A percentile compares a stretch with the other conserved stretches of the same genome.
Conservation (phyloP, 2,329 filamentous ascomycete genomes). For the Curvularia eragrostidis region DNA sequence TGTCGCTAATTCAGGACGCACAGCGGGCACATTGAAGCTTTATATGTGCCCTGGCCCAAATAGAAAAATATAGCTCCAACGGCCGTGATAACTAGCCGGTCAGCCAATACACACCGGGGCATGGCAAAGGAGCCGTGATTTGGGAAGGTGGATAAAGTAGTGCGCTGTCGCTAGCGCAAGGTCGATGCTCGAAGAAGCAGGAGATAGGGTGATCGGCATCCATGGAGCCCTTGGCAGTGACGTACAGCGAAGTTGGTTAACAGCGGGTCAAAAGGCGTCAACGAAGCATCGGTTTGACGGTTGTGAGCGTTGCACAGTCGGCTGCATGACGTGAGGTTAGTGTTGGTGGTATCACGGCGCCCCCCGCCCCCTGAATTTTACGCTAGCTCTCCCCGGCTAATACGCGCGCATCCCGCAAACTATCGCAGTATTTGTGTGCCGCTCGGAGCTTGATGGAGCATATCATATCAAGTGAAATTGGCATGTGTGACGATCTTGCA, state of each 20-base stretch:
- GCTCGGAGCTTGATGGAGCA: neutral
- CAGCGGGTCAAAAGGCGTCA: neutral
- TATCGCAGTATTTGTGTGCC: neutral
- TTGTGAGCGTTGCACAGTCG: neutral
- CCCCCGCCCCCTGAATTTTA: neutral
- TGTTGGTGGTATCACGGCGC: neutral
- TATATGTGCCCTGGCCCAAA: slow-evolving; percentile 7
- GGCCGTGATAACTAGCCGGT: slow-evolving; percentile 8
- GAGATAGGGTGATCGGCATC: slow-evolving; percentile 30
- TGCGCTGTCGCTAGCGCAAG: slow-evolving; percentile 16
- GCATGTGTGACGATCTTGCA: neutral
- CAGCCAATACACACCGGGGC: slow-evolving; percentile 15
- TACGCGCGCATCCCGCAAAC: neutral
- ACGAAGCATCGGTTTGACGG: slow-evolving; percentile 1
- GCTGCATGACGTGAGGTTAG: slow-evolving; percentile 8
- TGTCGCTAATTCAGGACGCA: slow-evolving; percentile 4
- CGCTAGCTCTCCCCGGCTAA: neutral
- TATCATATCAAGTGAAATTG: neutral
- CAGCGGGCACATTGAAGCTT: neutral
- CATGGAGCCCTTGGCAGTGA: slow-evolving; percentile 18
- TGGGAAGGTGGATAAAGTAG: slow-evolving; percentile 38
- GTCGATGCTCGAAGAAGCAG: slow-evolving; percentile 34
- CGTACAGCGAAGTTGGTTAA: slow-evolving; percentile 16
- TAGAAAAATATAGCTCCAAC: neutral
- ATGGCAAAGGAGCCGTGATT: slow-evolving; percentile 23